Conservation (phyloP, 2,329 filamentous ascomycete species). For the Piedraia hortae region DNA sequence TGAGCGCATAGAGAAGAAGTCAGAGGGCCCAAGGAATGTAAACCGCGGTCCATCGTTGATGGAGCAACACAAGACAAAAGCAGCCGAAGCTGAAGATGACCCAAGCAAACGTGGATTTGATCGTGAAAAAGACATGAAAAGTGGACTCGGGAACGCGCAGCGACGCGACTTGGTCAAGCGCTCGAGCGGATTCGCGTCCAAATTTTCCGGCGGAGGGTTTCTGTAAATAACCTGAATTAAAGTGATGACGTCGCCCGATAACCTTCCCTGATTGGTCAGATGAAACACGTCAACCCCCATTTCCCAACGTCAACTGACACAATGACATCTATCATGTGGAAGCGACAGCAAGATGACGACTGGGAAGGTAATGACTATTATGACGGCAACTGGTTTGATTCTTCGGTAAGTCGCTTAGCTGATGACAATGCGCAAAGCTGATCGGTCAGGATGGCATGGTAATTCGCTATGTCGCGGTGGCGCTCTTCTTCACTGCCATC, state of each 20-base stretch:
- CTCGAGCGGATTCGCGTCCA: conserved; percentile 52
- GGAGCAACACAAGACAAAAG: conserved; percentile 19
- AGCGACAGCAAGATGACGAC: conserved; percentile 2
- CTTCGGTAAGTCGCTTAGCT: too few relatives aligned
- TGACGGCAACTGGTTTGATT: conserved; percentile 1
- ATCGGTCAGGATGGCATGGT: conserved; percentile 7
- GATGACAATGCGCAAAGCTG: too few relatives aligned
- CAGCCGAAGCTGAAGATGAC: conserved; percentile 51
- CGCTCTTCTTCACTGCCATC: conserved; percentile 29
- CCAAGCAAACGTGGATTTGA: conserved; percentile 76
- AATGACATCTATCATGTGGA: background rate
- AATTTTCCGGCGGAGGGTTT: conserved; percentile 49
- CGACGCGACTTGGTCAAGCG: conserved; percentile 52
- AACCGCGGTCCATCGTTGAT: conserved; percentile 17
- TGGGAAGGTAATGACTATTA: conserved; percentile 1
- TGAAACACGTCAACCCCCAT: background rate
- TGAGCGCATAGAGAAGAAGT: conserved; percentile 1
- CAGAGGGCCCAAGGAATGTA: conserved; percentile 11
- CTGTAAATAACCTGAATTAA: too few relatives aligned
- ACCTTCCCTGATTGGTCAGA: too few relatives aligned
- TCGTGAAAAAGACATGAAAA: conserved; percentile 74
- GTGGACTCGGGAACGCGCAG: conserved; percentile 37
- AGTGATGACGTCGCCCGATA: too few relatives aligned
- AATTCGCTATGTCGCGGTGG: conserved; percentile 44
- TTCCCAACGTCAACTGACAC: too few relatives aligned